Evolutionary conservation across 2,329 filamentous ascomycete species (phyloP), one percentile per base, ranked within the genome.

Genomic region (Ophiostoma populinum): DNA sequence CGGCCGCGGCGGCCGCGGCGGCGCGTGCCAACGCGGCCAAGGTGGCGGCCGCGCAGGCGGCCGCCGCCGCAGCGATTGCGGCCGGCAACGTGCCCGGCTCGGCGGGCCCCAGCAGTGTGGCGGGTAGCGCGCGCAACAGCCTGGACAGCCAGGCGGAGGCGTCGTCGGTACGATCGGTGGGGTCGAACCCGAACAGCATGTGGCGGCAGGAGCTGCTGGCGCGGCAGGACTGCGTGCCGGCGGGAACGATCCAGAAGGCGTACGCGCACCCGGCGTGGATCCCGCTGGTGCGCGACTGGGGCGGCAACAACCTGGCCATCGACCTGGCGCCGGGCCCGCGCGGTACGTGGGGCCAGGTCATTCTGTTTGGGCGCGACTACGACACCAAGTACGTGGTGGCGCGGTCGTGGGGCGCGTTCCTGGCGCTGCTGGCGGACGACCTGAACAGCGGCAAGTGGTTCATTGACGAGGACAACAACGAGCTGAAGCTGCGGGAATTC

Each of bases 311-410:
- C 61, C 66, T 98, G 49, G 87, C 86, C 13, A 72, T 94, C 31
- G 90, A 98, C 55, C 64, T 98, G 39, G 82, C 86, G 6, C 90
- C 90, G 16, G 90, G 90, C 3, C 82, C 87, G 8, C 70, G 71
- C 31, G 90, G 90, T 25, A 80, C 76, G 53, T 98, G 90, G 87
- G 90, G 90, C 36, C 90, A 98, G 54, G 74, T 98, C 45, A 93
- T 98, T 49, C 68, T 98, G 42, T 94, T 92, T 54, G 90, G 90
- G 34, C 82, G 90, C 41, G 90, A 98, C 59, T 98, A 93, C 57
- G 90, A 98, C 53, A 93, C 82, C 57, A 98, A 98, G 61, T 98
- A 93, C 51, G 90, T 98, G 6, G 70, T 98, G 38, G 81, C 90
- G 20, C 75, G 81, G 41, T 95, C 87, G 1, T 98, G 90, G 90